Base-by-base conservation (phyloP, 2,329 filamentous ascomycete species). In the Beauveria medogensis region DNA sequence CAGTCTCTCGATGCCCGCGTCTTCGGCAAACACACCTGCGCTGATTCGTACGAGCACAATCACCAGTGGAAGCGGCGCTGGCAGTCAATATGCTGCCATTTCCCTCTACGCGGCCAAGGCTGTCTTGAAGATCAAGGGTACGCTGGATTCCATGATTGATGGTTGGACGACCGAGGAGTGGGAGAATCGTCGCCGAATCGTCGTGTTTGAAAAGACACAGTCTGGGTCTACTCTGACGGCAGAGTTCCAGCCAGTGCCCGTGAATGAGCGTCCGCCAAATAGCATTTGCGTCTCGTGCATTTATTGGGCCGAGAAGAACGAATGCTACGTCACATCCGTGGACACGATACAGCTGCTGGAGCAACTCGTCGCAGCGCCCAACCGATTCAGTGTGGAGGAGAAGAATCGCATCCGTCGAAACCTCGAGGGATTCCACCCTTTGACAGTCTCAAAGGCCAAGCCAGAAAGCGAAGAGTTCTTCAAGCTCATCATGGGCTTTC, bases 401-500 rank as follows among this genome's bases (percentile, higher is more conserved):
- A 99, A 97, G 84, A 99, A 99, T 74, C 87, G 94, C 57, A 97
- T 99, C 68, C 88, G 94, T 34, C 87, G 94, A 64, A 99, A 99
- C 70, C 80, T 99, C 40, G 94, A 99, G 73, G 92, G 92, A 0
- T 97, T 96, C 78, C 87, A 91, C 41, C 94, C 94, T 1, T 77
- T 91, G 65, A 99, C 94, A 0, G 92, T 99, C 20, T 96, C 92
- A 67, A 99, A 99, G 75, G 86, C 87, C 62, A 96, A 96, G 75
- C 71, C 86, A 1, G 93, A 97, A 63, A 96, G 90, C 71, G 93
- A 97, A 73, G 91, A 95, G 60, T 97, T 97, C 74, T 97, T 97
- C 85, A 97, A 97, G 78, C 83, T 97, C 68, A 97, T 99, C 76
- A 99, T 99, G 94, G 91, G 86, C 1, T 97, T 97, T 71, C 91